These are phyloP conservation scores for Teunomyces cretensis DNA, from an alignment of 805 yeast genomes.

Conservation along the genomic window DNA sequence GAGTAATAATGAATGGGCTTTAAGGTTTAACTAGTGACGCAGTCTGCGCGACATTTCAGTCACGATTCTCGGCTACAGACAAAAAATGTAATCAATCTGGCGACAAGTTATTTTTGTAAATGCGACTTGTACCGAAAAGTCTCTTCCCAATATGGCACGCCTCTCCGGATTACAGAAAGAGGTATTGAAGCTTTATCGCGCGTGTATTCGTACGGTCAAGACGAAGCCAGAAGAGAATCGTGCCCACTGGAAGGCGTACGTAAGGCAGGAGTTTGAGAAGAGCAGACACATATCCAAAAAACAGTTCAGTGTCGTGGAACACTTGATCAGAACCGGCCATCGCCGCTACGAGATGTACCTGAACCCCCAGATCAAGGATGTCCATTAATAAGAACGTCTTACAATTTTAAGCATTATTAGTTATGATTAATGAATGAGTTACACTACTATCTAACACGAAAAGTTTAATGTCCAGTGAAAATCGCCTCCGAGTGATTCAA, in stretches of 20 bases:
- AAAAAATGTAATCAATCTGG: not conserved
- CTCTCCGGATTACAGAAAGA: constrained; percentile 46
- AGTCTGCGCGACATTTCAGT: not conserved
- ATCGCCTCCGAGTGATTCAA: constrained; percentile 47
- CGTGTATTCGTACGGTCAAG: constrained; percentile 45
- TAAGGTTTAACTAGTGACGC: not conserved
- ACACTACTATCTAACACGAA: not conserved
- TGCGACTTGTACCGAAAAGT: no score
- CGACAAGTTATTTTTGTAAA: not conserved
- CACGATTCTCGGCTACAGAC: not conserved
- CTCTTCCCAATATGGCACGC: constrained; percentile 26
- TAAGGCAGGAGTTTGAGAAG: constrained; percentile 63
- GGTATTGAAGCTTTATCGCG: constrained; percentile 50
- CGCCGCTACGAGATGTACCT: constrained; percentile 71
- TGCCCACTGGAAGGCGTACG: constrained; percentile 41
- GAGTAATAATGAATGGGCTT: no score
- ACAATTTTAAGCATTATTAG: not conserved
- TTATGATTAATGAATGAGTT: constrained; percentile 1
- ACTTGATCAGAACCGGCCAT: constrained; percentile 73
- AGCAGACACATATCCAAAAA: constrained; percentile 61
- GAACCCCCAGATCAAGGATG: constrained; percentile 69
- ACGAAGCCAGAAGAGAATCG: constrained; percentile 50
- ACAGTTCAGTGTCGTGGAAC: constrained; percentile 84
- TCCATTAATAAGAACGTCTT: constrained; percentile 28
- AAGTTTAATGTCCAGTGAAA: constrained; percentile 18